phyloP scores from a whole-genome alignment of 306 rosid genomes.

The Begonia masoniana region DNA sequence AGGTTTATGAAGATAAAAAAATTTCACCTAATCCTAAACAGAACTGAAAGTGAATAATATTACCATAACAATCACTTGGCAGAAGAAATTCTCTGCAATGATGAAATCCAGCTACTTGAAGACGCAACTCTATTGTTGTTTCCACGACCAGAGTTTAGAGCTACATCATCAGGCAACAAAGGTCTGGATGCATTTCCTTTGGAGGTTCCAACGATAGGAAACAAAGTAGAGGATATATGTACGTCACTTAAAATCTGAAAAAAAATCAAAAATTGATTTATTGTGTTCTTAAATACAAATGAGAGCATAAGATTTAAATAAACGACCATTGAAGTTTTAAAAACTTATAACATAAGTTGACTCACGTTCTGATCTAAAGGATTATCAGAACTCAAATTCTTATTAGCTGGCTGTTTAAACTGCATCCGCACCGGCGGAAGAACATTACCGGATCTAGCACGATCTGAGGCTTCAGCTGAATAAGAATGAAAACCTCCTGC shows the following conservation, averaged over 20 bases:
- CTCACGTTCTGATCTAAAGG: slow-evolving; percentile 42
- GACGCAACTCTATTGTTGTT: slow-evolving; percentile 54
- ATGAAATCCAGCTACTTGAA: slow-evolving; percentile 85
- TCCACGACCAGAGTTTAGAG: slow-evolving; percentile 37
- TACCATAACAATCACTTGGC: slow-evolving; percentile 51
- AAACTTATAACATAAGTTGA: slow-evolving; percentile 3
- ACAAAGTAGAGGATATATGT: slow-evolving; percentile 43
- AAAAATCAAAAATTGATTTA: background rate
- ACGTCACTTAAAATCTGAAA: slow-evolving; percentile 48
- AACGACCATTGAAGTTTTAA: background rate
- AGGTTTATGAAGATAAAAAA: background rate
- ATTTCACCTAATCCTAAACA: slow-evolving; percentile 2
- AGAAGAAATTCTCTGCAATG: slow-evolving; percentile 67
- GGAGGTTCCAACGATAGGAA: slow-evolving; percentile 43
- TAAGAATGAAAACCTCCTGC: slow-evolving; percentile 22
- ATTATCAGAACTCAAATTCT: slow-evolving; percentile 41
- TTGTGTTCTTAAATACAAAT: background rate
- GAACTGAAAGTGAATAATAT: slow-evolving; percentile 9
- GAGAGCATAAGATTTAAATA: background rate
- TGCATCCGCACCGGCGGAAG: slow-evolving; percentile 48
- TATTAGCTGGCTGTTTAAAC: slow-evolving; percentile 44
- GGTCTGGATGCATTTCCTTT: slow-evolving; percentile 47
- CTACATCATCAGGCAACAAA: slow-evolving; percentile 31
- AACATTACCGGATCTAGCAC: slow-evolving; percentile 37
- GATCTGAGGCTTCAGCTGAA: slow-evolving; percentile 46